Evolutionary conservation across 2,329 filamentous ascomycete genomes (phyloP).

Genomic region (Stenocarpella maydis): DNA sequence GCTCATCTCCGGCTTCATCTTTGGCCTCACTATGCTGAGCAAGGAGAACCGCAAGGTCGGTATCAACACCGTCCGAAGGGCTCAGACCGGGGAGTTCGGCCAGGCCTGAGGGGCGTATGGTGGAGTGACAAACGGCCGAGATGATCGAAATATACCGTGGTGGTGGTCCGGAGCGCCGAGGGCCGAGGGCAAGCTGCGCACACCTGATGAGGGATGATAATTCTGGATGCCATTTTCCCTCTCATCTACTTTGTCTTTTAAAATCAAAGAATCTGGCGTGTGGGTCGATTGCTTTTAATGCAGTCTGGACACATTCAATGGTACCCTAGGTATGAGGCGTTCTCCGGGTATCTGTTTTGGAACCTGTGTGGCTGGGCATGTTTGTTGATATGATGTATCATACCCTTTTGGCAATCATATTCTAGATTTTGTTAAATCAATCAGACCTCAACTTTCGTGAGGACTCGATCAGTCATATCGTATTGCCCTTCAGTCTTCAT

Average conservation of each 20-base stretch:
- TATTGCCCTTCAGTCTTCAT: too few species aligned
- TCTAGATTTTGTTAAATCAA: neutral
- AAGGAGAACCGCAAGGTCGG: slow-evolving; percentile 32
- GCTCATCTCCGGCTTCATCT: slow-evolving; percentile 33
- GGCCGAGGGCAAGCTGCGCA: neutral
- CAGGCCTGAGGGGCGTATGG: neutral
- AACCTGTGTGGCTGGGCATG: neutral
- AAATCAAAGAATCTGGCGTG: neutral
- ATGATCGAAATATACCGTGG: neutral
- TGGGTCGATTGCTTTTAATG: neutral
- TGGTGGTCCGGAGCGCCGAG: neutral
- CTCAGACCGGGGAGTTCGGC: slow-evolving; percentile 31
- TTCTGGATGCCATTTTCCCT: neutral
- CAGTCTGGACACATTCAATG: neutral
- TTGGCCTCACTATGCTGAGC: slow-evolving; percentile 34
- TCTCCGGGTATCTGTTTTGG: neutral
- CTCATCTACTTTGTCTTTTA: neutral
- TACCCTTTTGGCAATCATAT: neutral
- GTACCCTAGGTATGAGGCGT: neutral
- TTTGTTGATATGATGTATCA: neutral
- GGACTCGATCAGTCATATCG: neutral
- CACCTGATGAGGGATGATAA: neutral
- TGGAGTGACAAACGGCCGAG: fast-evolving
- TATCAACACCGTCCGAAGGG: slow-evolving; percentile 21
- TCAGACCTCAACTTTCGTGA: neutral